phyloP scores from a whole-genome alignment of 1,284 basidiomycete genomes.

The Phellopilus nigrolimitatus region DNA sequence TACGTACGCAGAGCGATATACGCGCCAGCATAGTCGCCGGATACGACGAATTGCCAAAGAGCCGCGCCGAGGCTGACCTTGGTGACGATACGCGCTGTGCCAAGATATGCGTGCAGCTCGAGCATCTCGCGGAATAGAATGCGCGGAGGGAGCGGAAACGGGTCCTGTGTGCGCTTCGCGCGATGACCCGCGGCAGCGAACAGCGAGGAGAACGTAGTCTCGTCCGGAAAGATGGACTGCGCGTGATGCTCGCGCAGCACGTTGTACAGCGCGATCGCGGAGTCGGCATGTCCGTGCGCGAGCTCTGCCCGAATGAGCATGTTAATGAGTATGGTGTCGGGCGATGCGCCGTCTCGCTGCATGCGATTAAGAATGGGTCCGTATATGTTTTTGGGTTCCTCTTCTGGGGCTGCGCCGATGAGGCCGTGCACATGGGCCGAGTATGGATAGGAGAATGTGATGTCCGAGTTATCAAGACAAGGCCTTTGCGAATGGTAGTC shows the following conservation, averaged over 20 bases:
- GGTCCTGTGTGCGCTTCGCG: neutral
- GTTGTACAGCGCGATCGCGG: conserved; percentile 11
- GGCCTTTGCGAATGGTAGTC: conserved; percentile 11
- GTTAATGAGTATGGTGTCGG: conserved; percentile 15
- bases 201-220: conserved; percentile 14
- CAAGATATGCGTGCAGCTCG: conserved; percentile 4
- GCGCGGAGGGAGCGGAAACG: conserved; percentile 1
- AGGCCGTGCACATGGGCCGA: conserved; percentile 2
- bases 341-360: conserved; percentile 12
- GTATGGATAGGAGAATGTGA: conserved; percentile 4
- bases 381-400: conserved; percentile 9
- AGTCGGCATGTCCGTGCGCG: neutral
- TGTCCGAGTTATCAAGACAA: neutral
- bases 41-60: conserved; percentile 6
- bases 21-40: conserved; percentile 16
- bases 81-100: neutral
- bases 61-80: conserved; percentile 10
- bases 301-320: conserved; percentile 13
- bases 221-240: conserved; percentile 8
- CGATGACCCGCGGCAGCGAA: neutral
- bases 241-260: neutral
- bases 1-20: conserved; percentile 6
- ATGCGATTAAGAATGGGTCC: conserved; percentile 14
- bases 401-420: neutral
- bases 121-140: conserved; percentile 17